Evolutionary conservation across 352 stramenopile species (phyloP).

Genomic region (Phytophthora megakarya): DNA sequence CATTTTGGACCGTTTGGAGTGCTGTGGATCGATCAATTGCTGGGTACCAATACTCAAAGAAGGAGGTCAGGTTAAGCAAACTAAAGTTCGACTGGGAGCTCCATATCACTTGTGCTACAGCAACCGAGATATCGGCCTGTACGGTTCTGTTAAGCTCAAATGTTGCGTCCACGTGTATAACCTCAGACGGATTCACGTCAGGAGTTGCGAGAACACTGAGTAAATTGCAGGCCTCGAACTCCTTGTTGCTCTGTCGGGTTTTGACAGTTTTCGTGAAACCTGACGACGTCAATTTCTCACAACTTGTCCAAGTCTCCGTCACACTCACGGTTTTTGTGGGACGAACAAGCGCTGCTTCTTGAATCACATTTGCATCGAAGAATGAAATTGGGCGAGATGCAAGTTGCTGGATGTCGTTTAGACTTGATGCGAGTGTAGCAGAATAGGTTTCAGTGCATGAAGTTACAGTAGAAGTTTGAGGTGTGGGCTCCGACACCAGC

Average conservation of each 20-base stretch:
- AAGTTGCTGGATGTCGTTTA: constrained; percentile 43
- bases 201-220: constrained; percentile 38
- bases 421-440: constrained; percentile 34
- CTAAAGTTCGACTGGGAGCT: constrained; percentile 33
- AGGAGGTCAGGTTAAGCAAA: constrained; percentile 43
- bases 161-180: constrained; percentile 38
- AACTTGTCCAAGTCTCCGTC: constrained; percentile 47
- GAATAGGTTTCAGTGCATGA: constrained; percentile 44
- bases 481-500: constrained; percentile 19
- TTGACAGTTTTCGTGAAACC: constrained; percentile 36
- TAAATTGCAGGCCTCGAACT: constrained; percentile 61
- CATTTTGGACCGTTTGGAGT: constrained; percentile 25
- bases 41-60: constrained; percentile 57
- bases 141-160: constrained; percentile 64
- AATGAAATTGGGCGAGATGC: constrained; percentile 53
- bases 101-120: constrained; percentile 45
- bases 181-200: constrained; percentile 18
- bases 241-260: constrained; percentile 38
- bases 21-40: constrained; percentile 35
- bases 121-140: constrained; percentile 38
- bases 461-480: constrained; percentile 20
- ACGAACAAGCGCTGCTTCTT: constrained; percentile 49
- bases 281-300: constrained; percentile 12
- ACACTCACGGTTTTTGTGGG: constrained; percentile 44
- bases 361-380: constrained; percentile 53